phyloP scores from a whole-genome alignment of 148 eudicot genomes.

The Vaccinium corymbosum region DNA sequence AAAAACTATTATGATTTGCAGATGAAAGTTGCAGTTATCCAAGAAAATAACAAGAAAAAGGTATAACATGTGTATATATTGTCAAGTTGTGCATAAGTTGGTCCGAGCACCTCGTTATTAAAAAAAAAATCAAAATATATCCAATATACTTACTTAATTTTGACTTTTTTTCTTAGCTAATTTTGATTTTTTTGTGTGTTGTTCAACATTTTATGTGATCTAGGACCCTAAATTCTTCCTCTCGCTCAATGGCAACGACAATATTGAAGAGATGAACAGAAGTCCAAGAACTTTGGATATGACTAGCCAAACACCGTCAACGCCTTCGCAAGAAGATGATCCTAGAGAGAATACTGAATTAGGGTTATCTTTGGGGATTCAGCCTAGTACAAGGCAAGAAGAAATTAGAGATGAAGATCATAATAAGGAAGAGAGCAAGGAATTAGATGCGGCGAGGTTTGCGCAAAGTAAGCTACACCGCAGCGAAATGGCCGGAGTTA shows the following conservation, averaged over 20 bases:
- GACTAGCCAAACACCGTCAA: not conserved
- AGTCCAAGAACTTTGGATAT: conserved; percentile 19
- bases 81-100: no score
- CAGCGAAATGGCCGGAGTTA: conserved; percentile 25
- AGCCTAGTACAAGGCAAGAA: conserved; percentile 17
- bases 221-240: conserved; percentile 43
- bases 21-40: conserved; percentile 32
- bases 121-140: no score
- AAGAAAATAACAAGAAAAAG: conserved; percentile 31
- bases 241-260: conserved; percentile 24
- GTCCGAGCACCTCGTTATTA: no score
- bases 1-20: conserved; percentile 49
- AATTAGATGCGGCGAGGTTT: conserved; percentile 15
- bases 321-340: conserved; percentile 28
- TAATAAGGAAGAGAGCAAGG: conserved; percentile 14
- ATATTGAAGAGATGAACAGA: conserved; percentile 21
- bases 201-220: not conserved
- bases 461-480: conserved; percentile 23
- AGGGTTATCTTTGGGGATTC: conserved; percentile 49
- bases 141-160: no score
- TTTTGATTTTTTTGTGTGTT: not conserved
- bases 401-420: conserved; percentile 14
- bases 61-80: conserved; percentile 10
- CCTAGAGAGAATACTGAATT: conserved; percentile 23
- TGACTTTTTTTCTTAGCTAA: not conserved